A percentile compares a stretch with the other conserved stretches of the same genome.
These are phyloP conservation scores for Orbilia ellipsospora DNA, from an alignment of 2,329 filamentous ascomycete species.

Conservation along the genomic window DNA sequence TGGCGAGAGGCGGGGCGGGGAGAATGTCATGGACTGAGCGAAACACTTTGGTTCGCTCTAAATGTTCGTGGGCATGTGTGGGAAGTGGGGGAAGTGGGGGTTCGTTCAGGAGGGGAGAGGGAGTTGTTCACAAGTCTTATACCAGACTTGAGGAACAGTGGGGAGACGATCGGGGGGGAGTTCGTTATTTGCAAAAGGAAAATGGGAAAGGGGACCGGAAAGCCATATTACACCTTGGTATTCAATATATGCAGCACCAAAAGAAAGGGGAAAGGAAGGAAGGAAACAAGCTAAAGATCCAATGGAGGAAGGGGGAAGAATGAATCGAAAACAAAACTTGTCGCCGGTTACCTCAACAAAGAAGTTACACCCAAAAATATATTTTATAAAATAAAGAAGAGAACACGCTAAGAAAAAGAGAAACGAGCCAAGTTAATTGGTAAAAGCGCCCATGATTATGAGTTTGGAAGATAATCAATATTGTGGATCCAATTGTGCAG, in stretches of 20 bases:
- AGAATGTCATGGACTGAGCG: neutral
- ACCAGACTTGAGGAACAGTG: neutral
- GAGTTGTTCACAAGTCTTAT: no score
- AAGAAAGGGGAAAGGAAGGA: conserved; percentile 19
- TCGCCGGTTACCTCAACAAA: conserved; percentile 26
- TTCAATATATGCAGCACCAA: conserved; percentile 39
- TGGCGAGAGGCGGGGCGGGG: neutral
- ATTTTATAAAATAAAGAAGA: conserved; percentile 19
- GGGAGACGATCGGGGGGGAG: neutral
- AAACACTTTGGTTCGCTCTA: no score
- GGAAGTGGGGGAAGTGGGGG: no score
- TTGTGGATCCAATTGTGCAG: conserved; percentile 64
- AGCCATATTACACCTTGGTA: conserved; percentile 50
- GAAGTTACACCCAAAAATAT: neutral
- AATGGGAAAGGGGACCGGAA: neutral
- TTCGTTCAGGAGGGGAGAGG: no score
- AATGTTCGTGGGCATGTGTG: no score
- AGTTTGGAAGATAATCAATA: conserved; percentile 42
- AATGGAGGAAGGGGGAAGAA: conserved; percentile 5
- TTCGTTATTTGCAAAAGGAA: conserved; percentile 1
- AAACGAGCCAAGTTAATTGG: neutral
- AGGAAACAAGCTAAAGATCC: conserved; percentile 27
- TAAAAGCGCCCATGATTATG: conserved; percentile 10
- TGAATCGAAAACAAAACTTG: conserved; percentile 21
- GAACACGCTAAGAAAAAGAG: conserved; percentile 3